Percentiles rank a stretch among this genome's conserved stretches.
Evolutionary conservation across 2,329 filamentous ascomycete species (phyloP).

Genomic region (Colletotrichum tabaci): DNA sequence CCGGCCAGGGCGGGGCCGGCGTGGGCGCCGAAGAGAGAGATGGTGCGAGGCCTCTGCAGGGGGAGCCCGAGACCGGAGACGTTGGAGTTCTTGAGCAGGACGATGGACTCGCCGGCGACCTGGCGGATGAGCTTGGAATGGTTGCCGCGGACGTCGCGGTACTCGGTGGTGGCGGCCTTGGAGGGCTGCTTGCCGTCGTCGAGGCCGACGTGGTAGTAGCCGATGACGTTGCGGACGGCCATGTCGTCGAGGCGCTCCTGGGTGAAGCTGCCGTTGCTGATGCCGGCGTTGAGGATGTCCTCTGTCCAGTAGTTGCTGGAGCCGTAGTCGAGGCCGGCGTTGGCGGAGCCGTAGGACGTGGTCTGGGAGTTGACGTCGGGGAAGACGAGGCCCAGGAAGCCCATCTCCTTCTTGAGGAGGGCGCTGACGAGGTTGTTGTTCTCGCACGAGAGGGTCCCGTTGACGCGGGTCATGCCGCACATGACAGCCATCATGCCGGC

Average conservation of each 20-base stretch:
- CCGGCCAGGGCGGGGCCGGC: conserved; percentile 28
- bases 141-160: conserved; percentile 36
- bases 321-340: conserved; percentile 71
- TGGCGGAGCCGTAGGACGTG: conserved; percentile 61
- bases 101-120: conserved; percentile 69
- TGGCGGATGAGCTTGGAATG: conserved; percentile 34
- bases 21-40: conserved; percentile 31
- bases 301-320: conserved; percentile 65
- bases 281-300: conserved; percentile 62
- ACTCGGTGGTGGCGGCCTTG: conserved; percentile 68
- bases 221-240: conserved; percentile 71
- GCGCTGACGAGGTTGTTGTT: conserved; percentile 14
- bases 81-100: conserved; percentile 81
- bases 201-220: conserved; percentile 68
- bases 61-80: conserved; percentile 66
- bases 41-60: conserved; percentile 60
- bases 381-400: conserved; percentile 29
- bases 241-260: conserved; percentile 70
- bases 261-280: conserved; percentile 69
- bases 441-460: conserved; percentile 19
- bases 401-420: conserved; percentile 24
- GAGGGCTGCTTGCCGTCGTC: conserved; percentile 69
- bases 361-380: conserved; percentile 66
- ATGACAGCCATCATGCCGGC: conserved; percentile 71
- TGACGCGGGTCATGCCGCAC: conserved; percentile 73